Evolutionary conservation across 805 yeast species (phyloP).

Genomic region (Lipomyces sp.): DNA sequence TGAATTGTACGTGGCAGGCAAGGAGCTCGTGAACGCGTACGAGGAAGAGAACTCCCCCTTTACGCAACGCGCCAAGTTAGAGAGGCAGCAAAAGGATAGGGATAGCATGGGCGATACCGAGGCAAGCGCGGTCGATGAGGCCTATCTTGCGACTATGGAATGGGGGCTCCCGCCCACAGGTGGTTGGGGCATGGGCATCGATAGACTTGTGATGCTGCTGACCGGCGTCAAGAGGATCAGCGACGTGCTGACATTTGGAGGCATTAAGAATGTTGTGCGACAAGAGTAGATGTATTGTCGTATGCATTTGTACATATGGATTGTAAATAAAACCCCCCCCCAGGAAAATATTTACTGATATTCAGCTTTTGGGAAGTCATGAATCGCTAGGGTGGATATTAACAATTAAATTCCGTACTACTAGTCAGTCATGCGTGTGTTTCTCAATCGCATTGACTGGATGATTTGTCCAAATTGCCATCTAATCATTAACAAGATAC

Average conservation of each 20-base stretch:
- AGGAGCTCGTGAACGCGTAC: constrained; percentile 86
- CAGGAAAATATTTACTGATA: no score
- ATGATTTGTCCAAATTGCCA: no score
- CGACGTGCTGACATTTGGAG: constrained; percentile 72
- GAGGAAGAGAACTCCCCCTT: constrained; percentile 93
- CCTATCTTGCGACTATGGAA: constrained; percentile 73
- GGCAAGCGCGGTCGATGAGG: constrained; percentile 64
- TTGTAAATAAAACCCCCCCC: no score
- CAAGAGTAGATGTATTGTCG: constrained; percentile 44
- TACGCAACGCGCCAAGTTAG: constrained; percentile 62
- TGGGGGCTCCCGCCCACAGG: constrained; percentile 97
- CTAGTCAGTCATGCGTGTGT: no score
- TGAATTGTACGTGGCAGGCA: constrained; percentile 76
- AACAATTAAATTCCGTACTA: no score
- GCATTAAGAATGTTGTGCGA: constrained; percentile 61
- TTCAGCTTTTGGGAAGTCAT: no score
- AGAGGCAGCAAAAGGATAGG: constrained; percentile 52
- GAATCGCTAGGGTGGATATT: no score
- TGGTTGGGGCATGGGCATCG: constrained; percentile 97
- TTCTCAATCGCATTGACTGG: no score
- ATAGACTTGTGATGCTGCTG: constrained; percentile 77
- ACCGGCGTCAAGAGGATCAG: constrained; percentile 65
- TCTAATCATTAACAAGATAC: no score
- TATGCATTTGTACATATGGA: no score
- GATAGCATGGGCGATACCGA: constrained; percentile 56